Evolutionary conservation across 768 basidiomycete genomes (phyloP).

Genomic region (Naganishia friedmannii): DNA sequence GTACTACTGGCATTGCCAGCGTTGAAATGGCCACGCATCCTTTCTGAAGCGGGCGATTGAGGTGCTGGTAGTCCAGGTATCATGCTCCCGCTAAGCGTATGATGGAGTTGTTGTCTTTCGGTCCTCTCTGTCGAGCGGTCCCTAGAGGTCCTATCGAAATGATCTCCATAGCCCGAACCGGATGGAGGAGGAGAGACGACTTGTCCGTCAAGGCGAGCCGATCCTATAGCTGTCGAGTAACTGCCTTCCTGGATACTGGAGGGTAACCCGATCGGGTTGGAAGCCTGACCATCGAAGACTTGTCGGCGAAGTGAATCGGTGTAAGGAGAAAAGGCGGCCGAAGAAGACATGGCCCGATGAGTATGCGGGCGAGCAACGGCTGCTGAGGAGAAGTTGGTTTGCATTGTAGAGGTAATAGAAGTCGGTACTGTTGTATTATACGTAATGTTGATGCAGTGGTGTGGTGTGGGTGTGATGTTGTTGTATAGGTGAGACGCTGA

Average conservation of each 20-base stretch:
- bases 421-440: neutral
- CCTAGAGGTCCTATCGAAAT: neutral
- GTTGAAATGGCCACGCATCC: neutral
- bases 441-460: constrained; percentile 1
- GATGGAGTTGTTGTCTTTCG: neutral
- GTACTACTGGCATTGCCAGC: neutral
- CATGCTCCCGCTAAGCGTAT: constrained; percentile 6
- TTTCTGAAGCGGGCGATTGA: neutral
- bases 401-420: constrained; percentile 16
- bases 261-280: neutral
- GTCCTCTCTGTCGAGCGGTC: constrained; percentile 1
- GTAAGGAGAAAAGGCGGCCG: constrained; percentile 27
- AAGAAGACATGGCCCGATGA: constrained; percentile 28
- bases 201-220: constrained; percentile 11
- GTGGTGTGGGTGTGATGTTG: neutral
- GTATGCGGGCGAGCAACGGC: constrained; percentile 6
- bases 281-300: neutral
- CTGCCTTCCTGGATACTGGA: neutral
- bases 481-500: neutral
- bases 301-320: neutral
- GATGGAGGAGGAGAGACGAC: constrained; percentile 8
- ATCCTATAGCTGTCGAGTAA: neutral
- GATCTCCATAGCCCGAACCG: neutral
- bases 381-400: neutral
- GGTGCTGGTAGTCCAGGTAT: neutral